Evolutionary conservation across 2,329 filamentous ascomycete species (phyloP).

Genomic region (Pleurostoma richardsiae): DNA sequence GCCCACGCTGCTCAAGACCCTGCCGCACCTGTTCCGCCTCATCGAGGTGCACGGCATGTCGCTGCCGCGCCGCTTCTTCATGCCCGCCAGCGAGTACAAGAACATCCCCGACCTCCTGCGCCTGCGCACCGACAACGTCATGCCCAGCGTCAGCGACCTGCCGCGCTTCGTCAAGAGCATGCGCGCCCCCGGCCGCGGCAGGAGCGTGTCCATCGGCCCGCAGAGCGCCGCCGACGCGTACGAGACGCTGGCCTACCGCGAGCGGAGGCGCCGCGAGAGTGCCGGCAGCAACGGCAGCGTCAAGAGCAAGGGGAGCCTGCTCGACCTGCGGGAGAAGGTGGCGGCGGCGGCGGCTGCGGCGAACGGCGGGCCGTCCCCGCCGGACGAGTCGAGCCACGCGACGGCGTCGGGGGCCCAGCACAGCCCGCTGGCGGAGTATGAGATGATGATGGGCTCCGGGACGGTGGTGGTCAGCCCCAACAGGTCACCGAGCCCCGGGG

Average conservation of each 20-base stretch:
- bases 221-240: conserved; percentile 96
- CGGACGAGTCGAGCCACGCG: conserved; percentile 22
- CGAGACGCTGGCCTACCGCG: conserved; percentile 87
- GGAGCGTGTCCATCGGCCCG: conserved; percentile 85
- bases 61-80: conserved; percentile 86
- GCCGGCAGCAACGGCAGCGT: conserved; percentile 45
- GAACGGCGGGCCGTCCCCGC: conserved; percentile 20
- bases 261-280: conserved; percentile 54
- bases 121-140: conserved; percentile 73
- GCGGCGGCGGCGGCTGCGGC: conserved; percentile 15
- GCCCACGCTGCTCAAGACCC: conserved; percentile 66
- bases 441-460: conserved; percentile 70
- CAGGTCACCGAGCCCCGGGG: conserved; percentile 15
- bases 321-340: conserved; percentile 31
- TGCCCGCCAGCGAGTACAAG: conserved; percentile 84
- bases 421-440: conserved; percentile 55
- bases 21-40: conserved; percentile 84
- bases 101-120: conserved; percentile 69
- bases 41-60: conserved; percentile 75
- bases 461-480: conserved; percentile 31
- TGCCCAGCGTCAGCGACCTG: conserved; percentile 85
- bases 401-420: conserved; percentile 40
- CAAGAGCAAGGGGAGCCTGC: conserved; percentile 35
- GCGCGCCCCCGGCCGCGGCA: conserved; percentile 68
- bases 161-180: conserved; percentile 78